Conservation (phyloP, 495 filamentous ascomycete genomes). For the Podospora pseudopauciseta region DNA sequence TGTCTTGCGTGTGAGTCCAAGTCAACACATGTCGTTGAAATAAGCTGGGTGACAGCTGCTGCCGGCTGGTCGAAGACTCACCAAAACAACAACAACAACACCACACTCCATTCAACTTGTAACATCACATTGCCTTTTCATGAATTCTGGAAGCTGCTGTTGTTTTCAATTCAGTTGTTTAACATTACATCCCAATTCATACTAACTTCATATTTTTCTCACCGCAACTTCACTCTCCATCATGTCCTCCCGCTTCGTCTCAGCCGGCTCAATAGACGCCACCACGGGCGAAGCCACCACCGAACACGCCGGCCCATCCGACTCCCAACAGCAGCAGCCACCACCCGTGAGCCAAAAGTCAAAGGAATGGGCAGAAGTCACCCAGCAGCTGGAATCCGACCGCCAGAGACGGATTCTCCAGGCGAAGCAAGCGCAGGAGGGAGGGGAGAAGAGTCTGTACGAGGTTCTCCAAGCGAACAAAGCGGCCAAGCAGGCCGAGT, state of each 20-base stretch:
- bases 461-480: constrained; percentile 92
- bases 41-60: too few relatives aligned
- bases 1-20: neutral
- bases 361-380: constrained; percentile 65
- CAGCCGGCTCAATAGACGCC: constrained; percentile 71
- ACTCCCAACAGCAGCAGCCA: constrained; percentile 10
- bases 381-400: constrained; percentile 66
- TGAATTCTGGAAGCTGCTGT: too few relatives aligned
- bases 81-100: too few relatives aligned
- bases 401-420: constrained; percentile 38
- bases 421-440: constrained; percentile 30
- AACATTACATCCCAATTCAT: too few relatives aligned
- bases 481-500: constrained; percentile 93
- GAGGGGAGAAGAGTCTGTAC: constrained; percentile 64
- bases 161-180: too few relatives aligned
- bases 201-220: neutral
- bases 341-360: constrained; percentile 18
- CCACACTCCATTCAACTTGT: neutral
- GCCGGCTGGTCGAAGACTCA: too few relatives aligned
- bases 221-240: neutral
- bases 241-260: constrained; percentile 85
- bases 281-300: constrained; percentile 34
- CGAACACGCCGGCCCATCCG: too few relatives aligned
- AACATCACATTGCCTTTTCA: too few relatives aligned
- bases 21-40: too few relatives aligned